Conservation (phyloP, 805 yeast species). For the Pichia californica region DNA sequence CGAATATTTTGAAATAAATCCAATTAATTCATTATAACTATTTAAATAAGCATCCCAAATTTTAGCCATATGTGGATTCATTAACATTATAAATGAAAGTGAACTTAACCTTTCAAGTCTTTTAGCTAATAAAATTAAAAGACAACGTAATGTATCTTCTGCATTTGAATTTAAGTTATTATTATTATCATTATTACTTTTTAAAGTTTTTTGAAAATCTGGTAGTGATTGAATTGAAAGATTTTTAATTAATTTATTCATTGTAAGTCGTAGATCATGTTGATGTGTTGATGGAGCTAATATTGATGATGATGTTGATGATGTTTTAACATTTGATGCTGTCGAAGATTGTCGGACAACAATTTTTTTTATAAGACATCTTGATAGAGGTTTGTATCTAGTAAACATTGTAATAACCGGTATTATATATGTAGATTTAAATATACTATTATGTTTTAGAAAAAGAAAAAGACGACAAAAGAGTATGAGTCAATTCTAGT, state of each 20-base stretch:
- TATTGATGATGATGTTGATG: too few species aligned
- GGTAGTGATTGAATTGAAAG: constrained; percentile 3
- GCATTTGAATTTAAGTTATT: constrained; percentile 31
- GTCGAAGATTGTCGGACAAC: too few species aligned
- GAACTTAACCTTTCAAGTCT: constrained; percentile 63
- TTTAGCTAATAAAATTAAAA: constrained; percentile 60
- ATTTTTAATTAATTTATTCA: background rate
- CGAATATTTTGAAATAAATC: constrained; percentile 28
- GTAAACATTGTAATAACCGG: too few species aligned
- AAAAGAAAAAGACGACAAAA: too few species aligned
- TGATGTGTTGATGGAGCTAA: background rate
- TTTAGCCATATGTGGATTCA: constrained; percentile 81
- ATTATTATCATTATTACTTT: background rate
- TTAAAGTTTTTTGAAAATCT: background rate
- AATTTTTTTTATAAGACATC: too few species aligned
- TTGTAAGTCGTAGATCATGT: background rate
- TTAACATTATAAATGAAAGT: constrained; percentile 75
- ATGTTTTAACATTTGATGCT: too few species aligned
- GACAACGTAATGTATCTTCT: constrained; percentile 47
- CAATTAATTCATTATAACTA: constrained; percentile 31
- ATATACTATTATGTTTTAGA: too few species aligned
- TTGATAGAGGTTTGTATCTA: too few species aligned
- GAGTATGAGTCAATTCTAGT: too few species aligned
- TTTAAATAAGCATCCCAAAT: constrained; percentile 68
- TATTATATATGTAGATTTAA: too few species aligned